phyloP scores from a whole-genome alignment of 345 rosid genomes.

The Laguncularia racemosa region DNA sequence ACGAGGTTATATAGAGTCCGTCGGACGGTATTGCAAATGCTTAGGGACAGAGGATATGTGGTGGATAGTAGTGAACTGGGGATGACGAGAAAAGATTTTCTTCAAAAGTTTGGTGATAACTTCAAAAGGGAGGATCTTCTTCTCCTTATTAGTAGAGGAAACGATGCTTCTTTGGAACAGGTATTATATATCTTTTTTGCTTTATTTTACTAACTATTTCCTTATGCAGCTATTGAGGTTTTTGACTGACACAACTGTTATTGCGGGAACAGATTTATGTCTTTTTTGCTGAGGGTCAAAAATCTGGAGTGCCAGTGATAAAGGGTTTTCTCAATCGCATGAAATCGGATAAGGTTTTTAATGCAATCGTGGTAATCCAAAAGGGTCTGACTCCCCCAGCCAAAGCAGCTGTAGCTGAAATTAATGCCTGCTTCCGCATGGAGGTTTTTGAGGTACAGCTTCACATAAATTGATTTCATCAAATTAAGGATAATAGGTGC shows the following conservation, averaged over 20 bases:
- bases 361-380: conserved; percentile 43
- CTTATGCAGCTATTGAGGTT: no score
- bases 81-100: conserved; percentile 39
- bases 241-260: no score
- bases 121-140: conserved; percentile 40
- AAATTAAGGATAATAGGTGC: not conserved
- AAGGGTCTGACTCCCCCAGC: conserved; percentile 31
- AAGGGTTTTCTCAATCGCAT: conserved; percentile 26
- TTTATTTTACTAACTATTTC: not conserved
- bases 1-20: conserved; percentile 43
- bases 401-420: conserved; percentile 22
- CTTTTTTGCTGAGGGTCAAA: conserved; percentile 41
- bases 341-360: conserved; percentile 30
- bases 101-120: conserved; percentile 35
- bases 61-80: conserved; percentile 37
- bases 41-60: conserved; percentile 42
- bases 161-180: conserved; percentile 35
- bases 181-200: conserved; percentile 17
- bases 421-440: conserved; percentile 27
- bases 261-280: conserved; percentile 37
- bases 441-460: conserved; percentile 41
- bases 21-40: conserved; percentile 48
- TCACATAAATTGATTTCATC: not conserved
- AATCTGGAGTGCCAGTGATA: conserved; percentile 38
- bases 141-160: conserved; percentile 16